Percentiles rank a stretch among this genome's conserved stretches.
phyloP scores from a whole-genome alignment of 306 rosid genomes.

The Albizia julibrissin region DNA sequence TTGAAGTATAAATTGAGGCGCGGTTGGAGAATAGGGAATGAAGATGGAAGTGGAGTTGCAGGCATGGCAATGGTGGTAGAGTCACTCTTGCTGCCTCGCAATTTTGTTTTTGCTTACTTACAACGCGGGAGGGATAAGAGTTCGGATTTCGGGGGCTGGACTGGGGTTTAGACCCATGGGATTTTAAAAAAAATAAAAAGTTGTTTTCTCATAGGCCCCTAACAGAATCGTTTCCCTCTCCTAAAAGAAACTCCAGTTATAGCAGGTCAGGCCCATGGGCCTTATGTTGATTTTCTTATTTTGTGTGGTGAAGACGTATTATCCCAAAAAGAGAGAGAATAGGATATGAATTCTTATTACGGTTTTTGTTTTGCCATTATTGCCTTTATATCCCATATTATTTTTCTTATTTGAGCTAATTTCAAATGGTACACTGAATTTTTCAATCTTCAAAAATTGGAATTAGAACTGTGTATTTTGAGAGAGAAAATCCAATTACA shows the following conservation, averaged over 20 bases:
- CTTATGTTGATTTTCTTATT: neutral
- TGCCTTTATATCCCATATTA: too few relatives aligned
- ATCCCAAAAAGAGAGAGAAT: neutral
- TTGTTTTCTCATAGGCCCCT: neutral
- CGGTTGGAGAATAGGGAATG: conserved; percentile 58
- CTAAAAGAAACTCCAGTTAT: neutral
- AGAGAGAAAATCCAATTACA: too few relatives aligned
- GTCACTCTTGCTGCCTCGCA: neutral
- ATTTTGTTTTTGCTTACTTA: neutral
- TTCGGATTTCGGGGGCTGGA: neutral
- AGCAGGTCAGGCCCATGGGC: neutral
- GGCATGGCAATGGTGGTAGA: conserved; percentile 34
- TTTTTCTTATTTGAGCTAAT: too few relatives aligned
- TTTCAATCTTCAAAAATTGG: neutral
- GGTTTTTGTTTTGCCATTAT: too few relatives aligned
- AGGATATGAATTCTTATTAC: too few relatives aligned
- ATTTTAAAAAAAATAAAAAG: neutral
- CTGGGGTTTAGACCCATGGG: neutral
- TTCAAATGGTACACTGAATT: too few relatives aligned
- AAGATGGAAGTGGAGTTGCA: conserved; percentile 38
- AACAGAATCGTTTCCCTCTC: neutral
- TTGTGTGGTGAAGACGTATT: neutral
- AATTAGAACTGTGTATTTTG: too few relatives aligned
- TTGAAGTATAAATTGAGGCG: conserved; percentile 46
- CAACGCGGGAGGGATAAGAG: conserved; percentile 8